Conservation (phyloP, 176 grass and related monocot genomes). For the Phragmites australis region DNA sequence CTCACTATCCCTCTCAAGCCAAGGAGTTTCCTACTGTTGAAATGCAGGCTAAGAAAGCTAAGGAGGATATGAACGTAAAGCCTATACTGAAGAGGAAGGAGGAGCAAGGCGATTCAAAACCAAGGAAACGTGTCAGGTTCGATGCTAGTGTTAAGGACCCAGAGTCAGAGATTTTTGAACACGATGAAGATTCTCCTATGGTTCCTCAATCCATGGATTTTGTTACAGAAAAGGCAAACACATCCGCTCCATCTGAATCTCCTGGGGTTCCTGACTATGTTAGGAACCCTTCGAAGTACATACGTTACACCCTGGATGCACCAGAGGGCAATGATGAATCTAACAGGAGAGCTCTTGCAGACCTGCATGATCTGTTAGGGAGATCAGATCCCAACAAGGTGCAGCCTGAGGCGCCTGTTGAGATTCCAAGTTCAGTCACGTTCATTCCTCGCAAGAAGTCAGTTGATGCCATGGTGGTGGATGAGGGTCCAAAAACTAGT, state of each 20-base stretch:
- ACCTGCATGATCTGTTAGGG: slow-evolving; percentile 62
- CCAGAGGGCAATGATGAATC: slow-evolving; percentile 49
- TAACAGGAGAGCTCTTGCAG: slow-evolving; percentile 74
- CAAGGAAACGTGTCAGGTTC: slow-evolving; percentile 90
- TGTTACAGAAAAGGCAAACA: slow-evolving; percentile 34
- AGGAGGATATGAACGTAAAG: slow-evolving; percentile 59
- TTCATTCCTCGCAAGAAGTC: slow-evolving; percentile 84
- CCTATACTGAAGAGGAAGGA: slow-evolving; percentile 95
- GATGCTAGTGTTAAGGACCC: slow-evolving; percentile 61
- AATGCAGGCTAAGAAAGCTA: slow-evolving; percentile 34
- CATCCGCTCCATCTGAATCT: background rate
- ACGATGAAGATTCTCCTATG: slow-evolving; percentile 54
- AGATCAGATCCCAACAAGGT: slow-evolving; percentile 42
- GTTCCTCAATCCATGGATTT: slow-evolving; percentile 52
- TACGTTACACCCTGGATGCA: slow-evolving; percentile 67
- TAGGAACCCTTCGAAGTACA: slow-evolving; percentile 92
- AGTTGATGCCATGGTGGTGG: slow-evolving; percentile 67
- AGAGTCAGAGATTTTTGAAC: slow-evolving; percentile 33
- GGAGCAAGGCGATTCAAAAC: slow-evolving; percentile 55
- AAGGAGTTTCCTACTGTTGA: background rate
- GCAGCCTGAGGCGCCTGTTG: slow-evolving; percentile 48
- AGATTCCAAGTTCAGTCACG: slow-evolving; percentile 59
- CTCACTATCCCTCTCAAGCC: background rate
- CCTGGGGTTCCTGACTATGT: slow-evolving; percentile 73
- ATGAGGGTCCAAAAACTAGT: slow-evolving; percentile 45